Evolutionary conservation across 1,284 basidiomycete genomes (phyloP), one percentile per base, ranked within the genome.

Genomic region (Bjerkandera adusta): DNA sequence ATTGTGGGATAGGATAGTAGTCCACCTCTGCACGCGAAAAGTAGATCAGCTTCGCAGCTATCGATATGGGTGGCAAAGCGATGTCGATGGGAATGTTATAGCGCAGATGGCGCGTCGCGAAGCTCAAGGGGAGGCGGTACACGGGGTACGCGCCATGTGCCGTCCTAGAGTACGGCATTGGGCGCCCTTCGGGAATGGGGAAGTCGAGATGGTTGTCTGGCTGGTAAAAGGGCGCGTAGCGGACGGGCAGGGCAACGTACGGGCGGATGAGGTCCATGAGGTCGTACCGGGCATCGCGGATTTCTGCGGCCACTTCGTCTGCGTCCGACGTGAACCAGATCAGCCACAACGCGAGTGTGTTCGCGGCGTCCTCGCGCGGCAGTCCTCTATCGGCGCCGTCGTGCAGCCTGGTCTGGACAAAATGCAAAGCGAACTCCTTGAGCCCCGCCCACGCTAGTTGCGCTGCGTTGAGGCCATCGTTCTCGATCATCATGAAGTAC

Each of bases 401-500:
- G 66, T 74, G 73, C 18, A 84, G 63, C 7, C 71, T 67, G 18
- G 56, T 54, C 30, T 69, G 67, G 27, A 83, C 63, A 50, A 73
- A 78, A 0, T 51, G 30, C 43, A 75, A 68, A n/a, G 78, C 68
- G 46, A 79, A 76, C 8, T 53, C 51, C 30, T 71, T 67, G 5
- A 81, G 64, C 6, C 74, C 71, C 0, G 75, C 81, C 37, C 67
- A 68, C 43, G 76, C 68, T 26, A 62, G 73, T 60, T 85, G 85
- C 3, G 58, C 63, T 21, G 73, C 65, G 60, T 92, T 92, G 64
- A 77, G 79, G 25, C 85, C 87, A 61, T 92, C 83, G 68, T 88
- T 85, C 59, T 91, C 89, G 5, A 81, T 65, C 56, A 87, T 62
- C 76, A 91, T 81, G 43, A 86, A 58, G 53, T 81, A 83, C 0